Conservation (phyloP, 305 asterid species). For the Solanum hybrid region DNA sequence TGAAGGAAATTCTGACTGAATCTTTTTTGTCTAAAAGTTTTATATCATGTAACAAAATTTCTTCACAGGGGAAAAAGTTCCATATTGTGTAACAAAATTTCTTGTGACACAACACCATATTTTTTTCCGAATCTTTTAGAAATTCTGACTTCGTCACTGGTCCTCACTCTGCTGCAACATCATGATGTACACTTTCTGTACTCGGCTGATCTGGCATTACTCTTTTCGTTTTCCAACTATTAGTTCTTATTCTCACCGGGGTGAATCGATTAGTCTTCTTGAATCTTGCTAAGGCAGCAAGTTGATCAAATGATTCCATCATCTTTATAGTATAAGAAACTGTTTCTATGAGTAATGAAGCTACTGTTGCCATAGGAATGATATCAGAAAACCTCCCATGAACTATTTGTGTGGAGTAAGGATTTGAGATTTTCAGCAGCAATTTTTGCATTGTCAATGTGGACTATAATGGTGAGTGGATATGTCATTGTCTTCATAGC, state of each 20-base stretch:
- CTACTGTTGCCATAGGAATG: conserved; percentile 21
- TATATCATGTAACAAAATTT: neutral
- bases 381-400: conserved; percentile 23
- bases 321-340: conserved; percentile 17
- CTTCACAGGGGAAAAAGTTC: neutral
- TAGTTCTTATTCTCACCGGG: neutral
- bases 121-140: neutral
- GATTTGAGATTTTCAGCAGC: conserved; percentile 26
- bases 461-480: conserved; percentile 13
- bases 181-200: neutral
- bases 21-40: neutral
- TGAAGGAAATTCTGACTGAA: neutral
- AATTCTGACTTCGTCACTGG: neutral
- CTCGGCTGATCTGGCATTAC: neutral
- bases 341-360: conserved; percentile 6
- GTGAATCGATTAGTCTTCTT: neutral
- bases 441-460: conserved; percentile 19
- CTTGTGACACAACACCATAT: neutral
- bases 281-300: conserved; percentile 19
- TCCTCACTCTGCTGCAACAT: neutral
- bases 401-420: conserved; percentile 13
- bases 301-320: conserved; percentile 17
- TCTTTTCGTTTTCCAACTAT: neutral
- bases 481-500: conserved; percentile 28
- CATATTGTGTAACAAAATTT: neutral